Base-by-base conservation (phyloP, 2,329 filamentous ascomycete genomes). In the Venturia oleaginea region DNA sequence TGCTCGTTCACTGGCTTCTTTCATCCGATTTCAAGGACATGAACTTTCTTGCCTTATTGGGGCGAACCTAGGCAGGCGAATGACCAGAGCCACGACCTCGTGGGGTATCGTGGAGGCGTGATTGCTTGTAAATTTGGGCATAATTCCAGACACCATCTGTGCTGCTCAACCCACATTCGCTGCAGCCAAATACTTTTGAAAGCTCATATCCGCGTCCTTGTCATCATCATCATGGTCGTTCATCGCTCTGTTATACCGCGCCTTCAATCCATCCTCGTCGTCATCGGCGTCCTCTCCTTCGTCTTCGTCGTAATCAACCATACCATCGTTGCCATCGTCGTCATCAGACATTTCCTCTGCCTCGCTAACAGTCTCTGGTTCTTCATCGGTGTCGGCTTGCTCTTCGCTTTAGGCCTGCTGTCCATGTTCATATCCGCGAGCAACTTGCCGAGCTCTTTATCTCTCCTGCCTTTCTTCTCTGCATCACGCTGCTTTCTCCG, bases 371-470 rank as follows among this genome's bases (percentile, higher is more conserved):
- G 79, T 81, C 71, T 81, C 78, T 4, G 80, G 76, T 65, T 80
- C 79, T 57, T 76, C 76, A 66, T 76, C 51, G 65, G 66, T 43
- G 74, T 74, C 22, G 70, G 70, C 61, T 74, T 74, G n/a, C 69
- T 68, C 59, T 70, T 72, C 27, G 67, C 67, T 22, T 48, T 62
- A n/a, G 60, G 61, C 13, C 71, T 72, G 27, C 76, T 76, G 24
- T 79, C 79, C 57, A 90, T 83, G 63, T 82, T 81, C 90, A 99
- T 96, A 69, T 94, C 93, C 73, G 89, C 88, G 92, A 99, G 96
- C 80, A 99, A 86, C 79, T 91, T 92, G 66, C 90, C 90, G 34
- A 99, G 78, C 74, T 99, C 92, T 71, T 88, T 85, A 71, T 96
- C 87, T 57, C 92, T 83, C 34, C 84, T 78, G 65, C 83, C 83